phyloP scores from a whole-genome alignment of 768 basidiomycete genomes.

The Collybia nuda region DNA sequence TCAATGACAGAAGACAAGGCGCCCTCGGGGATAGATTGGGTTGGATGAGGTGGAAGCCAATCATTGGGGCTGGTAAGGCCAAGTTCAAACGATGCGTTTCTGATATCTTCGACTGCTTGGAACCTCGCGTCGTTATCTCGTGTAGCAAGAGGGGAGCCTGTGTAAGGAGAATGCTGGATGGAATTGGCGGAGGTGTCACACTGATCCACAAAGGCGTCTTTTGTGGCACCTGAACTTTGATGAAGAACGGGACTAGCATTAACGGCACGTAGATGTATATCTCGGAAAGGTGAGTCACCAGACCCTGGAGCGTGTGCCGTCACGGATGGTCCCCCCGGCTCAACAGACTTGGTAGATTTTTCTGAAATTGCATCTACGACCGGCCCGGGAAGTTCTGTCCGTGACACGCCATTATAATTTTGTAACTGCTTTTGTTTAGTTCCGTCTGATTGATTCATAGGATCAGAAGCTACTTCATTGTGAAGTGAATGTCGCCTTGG shows the following conservation, averaged over 20 bases:
- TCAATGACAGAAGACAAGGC: neutral
- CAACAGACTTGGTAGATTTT: neutral
- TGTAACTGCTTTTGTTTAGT: neutral
- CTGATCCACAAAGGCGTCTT: neutral
- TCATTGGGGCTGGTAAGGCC: conserved; percentile 9
- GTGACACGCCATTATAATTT: neutral
- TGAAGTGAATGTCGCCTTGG: conserved; percentile 3
- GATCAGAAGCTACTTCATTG: neutral
- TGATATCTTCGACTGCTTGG: neutral
- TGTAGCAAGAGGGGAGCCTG: conserved; percentile 1
- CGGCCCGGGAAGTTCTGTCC: neutral
- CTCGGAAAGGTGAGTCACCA: conserved; percentile 11
- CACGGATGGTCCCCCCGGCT: neutral
- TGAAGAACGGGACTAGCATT: conserved; percentile 3
- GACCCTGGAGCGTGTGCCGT: neutral
- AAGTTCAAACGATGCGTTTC: neutral
- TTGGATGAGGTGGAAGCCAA: conserved; percentile 6
- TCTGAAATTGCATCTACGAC: neutral
- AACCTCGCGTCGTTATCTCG: conserved; percentile 2
- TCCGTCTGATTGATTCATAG: conserved; percentile 1
- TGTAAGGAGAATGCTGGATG: conserved; percentile 3
- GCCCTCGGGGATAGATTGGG: neutral
- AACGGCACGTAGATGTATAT: conserved; percentile 7
- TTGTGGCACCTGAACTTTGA: conserved; percentile 2
- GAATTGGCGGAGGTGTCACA: neutral